A percentile compares a stretch with the other conserved stretches of the same genome.
phyloP scores from a whole-genome alignment of 1,284 basidiomycete species.

The Ustilago sp. region DNA sequence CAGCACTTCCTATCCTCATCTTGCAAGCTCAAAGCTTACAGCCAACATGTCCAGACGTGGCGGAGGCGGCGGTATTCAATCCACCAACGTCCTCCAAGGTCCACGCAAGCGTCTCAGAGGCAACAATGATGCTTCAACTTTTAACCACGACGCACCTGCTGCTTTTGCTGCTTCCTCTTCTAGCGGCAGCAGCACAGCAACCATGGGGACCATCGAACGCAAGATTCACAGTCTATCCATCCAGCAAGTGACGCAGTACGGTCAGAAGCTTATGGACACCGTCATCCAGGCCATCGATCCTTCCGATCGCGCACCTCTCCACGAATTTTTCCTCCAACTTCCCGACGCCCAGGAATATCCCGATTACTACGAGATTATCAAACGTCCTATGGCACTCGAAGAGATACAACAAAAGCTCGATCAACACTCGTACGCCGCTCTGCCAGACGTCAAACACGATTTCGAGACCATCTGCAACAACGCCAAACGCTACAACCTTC shows the following conservation, averaged over 20 bases:
- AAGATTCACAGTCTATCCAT: slow-evolving; percentile 33
- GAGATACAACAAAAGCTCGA: slow-evolving; percentile 81
- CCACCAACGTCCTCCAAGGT: slow-evolving; percentile 53
- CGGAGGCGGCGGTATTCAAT: slow-evolving; percentile 34
- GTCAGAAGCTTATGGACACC: slow-evolving; percentile 46
- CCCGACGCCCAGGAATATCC: slow-evolving; percentile 83
- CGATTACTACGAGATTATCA: slow-evolving; percentile 91
- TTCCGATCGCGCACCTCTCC: slow-evolving; percentile 71
- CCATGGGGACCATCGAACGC: slow-evolving; percentile 46
- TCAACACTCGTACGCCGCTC: slow-evolving; percentile 75
- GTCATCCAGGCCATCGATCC: slow-evolving; percentile 48
- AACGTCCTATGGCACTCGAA: slow-evolving; percentile 84
- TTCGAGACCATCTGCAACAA: slow-evolving; percentile 89
- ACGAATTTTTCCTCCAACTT: slow-evolving; percentile 80
- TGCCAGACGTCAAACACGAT: slow-evolving; percentile 81
- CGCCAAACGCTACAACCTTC: slow-evolving; percentile 88
- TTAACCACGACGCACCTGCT: slow-evolving; percentile 21
- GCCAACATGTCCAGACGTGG: slow-evolving; percentile 36
- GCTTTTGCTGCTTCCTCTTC: slow-evolving; percentile 10
- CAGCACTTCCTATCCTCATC: neutral
- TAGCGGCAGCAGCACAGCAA: slow-evolving; percentile 12
- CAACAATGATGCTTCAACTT: slow-evolving; percentile 25
- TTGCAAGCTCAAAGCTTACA: neutral
- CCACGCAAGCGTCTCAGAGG: slow-evolving; percentile 51
- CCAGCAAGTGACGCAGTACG: slow-evolving; percentile 32